These are phyloP conservation scores for Chlamydomonas sphaeroides DNA, from an alignment of 139 green algal genomes.

Conservation along the genomic window DNA sequence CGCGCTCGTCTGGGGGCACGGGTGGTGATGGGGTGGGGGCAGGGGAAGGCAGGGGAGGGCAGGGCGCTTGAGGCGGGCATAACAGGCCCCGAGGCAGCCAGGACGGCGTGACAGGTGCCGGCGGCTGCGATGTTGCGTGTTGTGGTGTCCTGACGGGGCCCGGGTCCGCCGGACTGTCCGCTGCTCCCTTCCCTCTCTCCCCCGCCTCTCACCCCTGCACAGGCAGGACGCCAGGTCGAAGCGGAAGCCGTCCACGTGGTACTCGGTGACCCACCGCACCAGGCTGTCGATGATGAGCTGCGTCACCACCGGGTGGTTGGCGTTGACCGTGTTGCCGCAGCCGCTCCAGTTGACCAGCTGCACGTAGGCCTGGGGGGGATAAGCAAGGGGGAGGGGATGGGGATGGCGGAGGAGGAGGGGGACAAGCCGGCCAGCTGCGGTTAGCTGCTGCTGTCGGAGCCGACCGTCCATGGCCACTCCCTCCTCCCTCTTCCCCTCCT, in stretches of 20 bases:
- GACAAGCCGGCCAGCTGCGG: no score
- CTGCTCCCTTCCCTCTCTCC: not conserved
- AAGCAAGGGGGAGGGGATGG: not conserved
- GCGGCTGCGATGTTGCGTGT: no score
- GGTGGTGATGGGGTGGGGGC: not conserved
- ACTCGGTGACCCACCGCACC: slow-evolving; percentile 83
- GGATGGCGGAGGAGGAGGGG: no score
- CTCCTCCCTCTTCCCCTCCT: no score
- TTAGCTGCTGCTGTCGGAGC: no score
- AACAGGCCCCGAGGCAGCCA: no score
- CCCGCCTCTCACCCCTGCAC: slow-evolving; percentile 77
- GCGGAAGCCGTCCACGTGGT: slow-evolving; percentile 94
- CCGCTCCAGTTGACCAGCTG: slow-evolving; percentile 90
- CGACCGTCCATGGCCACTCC: no score
- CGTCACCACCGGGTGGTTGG: slow-evolving; percentile 81
- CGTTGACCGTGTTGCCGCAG: slow-evolving; percentile 93
- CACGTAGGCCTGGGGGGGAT: not conserved
- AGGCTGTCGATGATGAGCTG: slow-evolving; percentile 88
- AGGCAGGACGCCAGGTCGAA: slow-evolving; percentile 96
- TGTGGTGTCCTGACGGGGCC: no score
- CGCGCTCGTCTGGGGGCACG: slow-evolving; percentile 63
- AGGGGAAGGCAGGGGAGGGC: no score
- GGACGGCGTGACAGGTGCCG: no score
- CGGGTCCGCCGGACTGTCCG: no score
- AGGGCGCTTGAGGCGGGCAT: no score